Base-by-base conservation (phyloP, 2,329 filamentous ascomycete genomes). In the Pleoardoris graminearum region DNA sequence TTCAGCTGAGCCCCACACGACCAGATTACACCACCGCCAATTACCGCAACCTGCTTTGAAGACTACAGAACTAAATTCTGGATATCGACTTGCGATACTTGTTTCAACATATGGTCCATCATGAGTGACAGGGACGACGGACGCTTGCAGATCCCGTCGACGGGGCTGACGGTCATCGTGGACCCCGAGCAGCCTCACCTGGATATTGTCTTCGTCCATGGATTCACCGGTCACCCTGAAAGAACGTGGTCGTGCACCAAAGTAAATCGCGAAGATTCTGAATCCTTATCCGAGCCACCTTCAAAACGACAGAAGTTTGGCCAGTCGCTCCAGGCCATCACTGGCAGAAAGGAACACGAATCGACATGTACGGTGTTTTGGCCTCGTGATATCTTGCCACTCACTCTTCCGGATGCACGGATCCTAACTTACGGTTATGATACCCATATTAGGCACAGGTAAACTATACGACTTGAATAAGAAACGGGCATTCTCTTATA, bases 341-440 rank as follows among this genome's bases (percentile, higher is more conserved):
- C 16, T n/a, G 21, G 23, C 16, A 41, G 22, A 17, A 49, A 45
- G 14, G 21, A 23, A 22, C 10, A 38, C 4, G 19, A 38, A 12
- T 2, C 36, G 7, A 12, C 6, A 16, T 16, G 25, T 10, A 23
- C 36, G 29, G 33, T 55, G 38, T 58, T 49, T 42, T 58, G 55
- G 51, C 55, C 51, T 16, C 29, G 48, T 29, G 55, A 58, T 22
- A 22, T 58, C 6, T 11, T 58, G 14, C 55, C 55, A 12, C 5
- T 10, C 4, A 52, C 48, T 16, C 6, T 45, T 14, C 51, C 51
- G 5, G 41, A 52, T 33, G 48, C 55, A 30, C 48, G 55, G 14
- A 49, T 58, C 22, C 48, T 58, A 14, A 52, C 52, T 1, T 58
- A 58, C 29, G 51, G 51, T 22, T 58, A 58, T 39, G 55, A 58